phyloP scores from a whole-genome alignment of 345 rosid species.

The Gossypium rotundifolium region DNA sequence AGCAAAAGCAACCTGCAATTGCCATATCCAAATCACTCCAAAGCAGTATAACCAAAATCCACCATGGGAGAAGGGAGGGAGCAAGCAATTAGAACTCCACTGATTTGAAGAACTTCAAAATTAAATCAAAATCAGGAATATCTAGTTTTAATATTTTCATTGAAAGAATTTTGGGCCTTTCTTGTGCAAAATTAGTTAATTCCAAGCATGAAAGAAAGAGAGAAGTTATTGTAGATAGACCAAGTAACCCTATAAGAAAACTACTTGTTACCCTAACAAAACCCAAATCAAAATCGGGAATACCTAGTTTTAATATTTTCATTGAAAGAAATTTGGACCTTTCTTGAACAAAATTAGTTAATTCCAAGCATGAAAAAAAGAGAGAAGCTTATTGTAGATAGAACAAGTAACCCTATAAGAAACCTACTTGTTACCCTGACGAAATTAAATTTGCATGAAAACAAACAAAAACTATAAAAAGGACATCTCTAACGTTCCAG shows the following conservation, averaged over 20 bases:
- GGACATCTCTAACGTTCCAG: background rate
- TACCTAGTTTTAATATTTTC: background rate
- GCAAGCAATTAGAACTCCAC: background rate
- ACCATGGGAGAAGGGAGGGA: background rate
- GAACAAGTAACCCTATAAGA: background rate
- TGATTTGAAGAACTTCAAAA: background rate
- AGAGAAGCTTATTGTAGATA: background rate
- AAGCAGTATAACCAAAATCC: background rate
- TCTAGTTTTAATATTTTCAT: background rate
- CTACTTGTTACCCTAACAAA: background rate
- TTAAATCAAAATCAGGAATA: background rate
- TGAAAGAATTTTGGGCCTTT: background rate
- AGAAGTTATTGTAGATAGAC: background rate
- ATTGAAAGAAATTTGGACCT: background rate
- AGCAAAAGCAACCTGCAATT: constrained; percentile 71
- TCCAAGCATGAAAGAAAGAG: background rate
- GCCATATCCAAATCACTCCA: background rate
- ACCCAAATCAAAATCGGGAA: background rate
- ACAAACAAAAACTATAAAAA: too few species aligned
- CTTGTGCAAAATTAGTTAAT: background rate
- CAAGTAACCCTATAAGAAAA: background rate
- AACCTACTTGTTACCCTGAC: background rate
- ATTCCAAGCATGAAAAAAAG: background rate
- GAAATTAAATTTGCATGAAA: background rate
- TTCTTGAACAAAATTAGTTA: background rate